These are phyloP conservation scores for Monotropa hypopitys DNA, from an alignment of 179 eudicot species.

Conservation along the genomic window DNA sequence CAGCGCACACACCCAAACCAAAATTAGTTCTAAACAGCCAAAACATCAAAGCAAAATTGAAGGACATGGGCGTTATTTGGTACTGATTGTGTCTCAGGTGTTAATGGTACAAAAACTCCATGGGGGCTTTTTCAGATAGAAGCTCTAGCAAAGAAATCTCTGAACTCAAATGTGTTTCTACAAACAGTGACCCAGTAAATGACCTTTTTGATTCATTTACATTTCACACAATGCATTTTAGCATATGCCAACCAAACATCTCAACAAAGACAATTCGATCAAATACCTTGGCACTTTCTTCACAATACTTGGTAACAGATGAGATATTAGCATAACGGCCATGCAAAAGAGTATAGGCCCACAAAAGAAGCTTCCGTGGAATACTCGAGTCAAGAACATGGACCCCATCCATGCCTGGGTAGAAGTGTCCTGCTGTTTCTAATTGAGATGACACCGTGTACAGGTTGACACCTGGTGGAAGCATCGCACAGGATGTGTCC, in stretches of 20 bases:
- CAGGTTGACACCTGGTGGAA: constrained; percentile 58
- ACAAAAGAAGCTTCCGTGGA: constrained; percentile 74
- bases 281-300: constrained; percentile 83
- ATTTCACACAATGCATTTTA: background rate
- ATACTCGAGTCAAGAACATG: constrained; percentile 63
- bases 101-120: background rate
- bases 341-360: constrained; percentile 85
- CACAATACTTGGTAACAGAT: constrained; percentile 75
- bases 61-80: background rate
- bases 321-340: constrained; percentile 69
- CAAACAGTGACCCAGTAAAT: background rate
- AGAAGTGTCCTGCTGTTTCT: constrained; percentile 36
- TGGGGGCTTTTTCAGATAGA: background rate
- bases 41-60: background rate
- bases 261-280: background rate
- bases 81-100: background rate
- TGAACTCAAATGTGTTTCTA: background rate
- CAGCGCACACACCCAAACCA: background rate
- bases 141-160: background rate
- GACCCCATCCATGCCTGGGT: constrained; percentile 51
- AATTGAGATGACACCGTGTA: constrained; percentile 56
- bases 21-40: background rate
- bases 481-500: constrained; percentile 66
- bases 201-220: background rate
- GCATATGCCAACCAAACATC: constrained; percentile 12